Conservation (phyloP, 345 rosid genomes). For the Euclidium syriacum region DNA sequence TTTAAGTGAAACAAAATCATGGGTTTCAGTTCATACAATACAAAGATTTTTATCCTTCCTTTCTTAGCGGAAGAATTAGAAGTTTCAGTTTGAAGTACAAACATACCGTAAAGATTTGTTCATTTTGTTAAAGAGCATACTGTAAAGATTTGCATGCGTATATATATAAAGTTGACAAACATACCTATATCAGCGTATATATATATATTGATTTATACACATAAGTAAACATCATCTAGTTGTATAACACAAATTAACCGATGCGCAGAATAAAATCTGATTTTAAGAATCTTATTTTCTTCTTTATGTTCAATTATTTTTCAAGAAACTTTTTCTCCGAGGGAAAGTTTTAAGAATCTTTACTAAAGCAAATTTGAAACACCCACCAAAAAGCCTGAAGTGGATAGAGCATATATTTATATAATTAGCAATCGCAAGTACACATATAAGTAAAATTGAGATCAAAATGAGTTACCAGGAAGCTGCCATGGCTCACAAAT, state of each 20-base stretch:
- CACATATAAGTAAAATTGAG: background rate
- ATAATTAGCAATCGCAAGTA: background rate
- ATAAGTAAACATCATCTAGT: conserved; percentile 16
- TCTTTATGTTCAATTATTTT: conserved; percentile 9
- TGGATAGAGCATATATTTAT: background rate
- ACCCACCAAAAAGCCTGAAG: conserved; percentile 1
- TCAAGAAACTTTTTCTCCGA: background rate
- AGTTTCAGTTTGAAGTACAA: background rate
- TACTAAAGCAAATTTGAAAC: background rate
- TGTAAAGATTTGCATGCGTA: background rate
- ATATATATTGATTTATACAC: background rate
- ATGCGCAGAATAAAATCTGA: conserved; percentile 10
- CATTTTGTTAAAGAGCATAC: too few relatives aligned
- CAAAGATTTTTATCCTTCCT: background rate
- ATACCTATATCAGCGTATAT: too few relatives aligned
- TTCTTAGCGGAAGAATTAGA: background rate
- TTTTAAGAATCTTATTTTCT: conserved; percentile 12
- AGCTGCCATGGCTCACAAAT: conserved; percentile 99
- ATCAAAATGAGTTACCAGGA: conserved; percentile 53
- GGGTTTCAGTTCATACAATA: background rate
- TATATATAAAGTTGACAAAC: too few relatives aligned
- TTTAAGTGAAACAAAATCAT: conserved; percentile 13
- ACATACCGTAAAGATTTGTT: background rate
- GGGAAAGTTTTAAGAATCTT: conserved; percentile 10
- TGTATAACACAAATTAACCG: background rate